phyloP scores from a whole-genome alignment of 352 stramenopile species.

The Elongisporangium prolatum region DNA sequence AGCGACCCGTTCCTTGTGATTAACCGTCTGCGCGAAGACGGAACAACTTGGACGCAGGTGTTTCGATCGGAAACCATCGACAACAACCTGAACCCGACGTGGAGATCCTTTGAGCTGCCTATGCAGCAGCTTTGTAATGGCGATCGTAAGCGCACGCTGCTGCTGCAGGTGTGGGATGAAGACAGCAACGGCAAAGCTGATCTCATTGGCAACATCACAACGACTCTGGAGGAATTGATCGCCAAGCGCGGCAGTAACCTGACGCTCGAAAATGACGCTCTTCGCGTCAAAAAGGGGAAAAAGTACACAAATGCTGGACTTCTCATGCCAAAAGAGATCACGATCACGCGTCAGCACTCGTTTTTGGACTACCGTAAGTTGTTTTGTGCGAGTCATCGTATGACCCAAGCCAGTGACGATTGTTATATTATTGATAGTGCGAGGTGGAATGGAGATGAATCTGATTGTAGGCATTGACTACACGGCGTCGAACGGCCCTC shows the following conservation, averaged over 20 bases:
- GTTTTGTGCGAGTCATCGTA: no score
- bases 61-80: constrained; percentile 64
- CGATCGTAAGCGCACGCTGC: constrained; percentile 57
- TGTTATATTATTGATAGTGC: constrained; percentile 18
- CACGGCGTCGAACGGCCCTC: constrained; percentile 60
- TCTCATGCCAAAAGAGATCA: constrained; percentile 29
- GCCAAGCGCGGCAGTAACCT: constrained; percentile 43
- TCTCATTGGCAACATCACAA: constrained; percentile 64
- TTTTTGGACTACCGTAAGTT: constrained; percentile 60
- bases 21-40: constrained; percentile 46
- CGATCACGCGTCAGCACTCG: constrained; percentile 38
- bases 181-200: constrained; percentile 59
- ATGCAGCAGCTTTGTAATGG: constrained; percentile 78
- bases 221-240: constrained; percentile 57
- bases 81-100: constrained; percentile 72
- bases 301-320: constrained; percentile 67
- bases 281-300: constrained; percentile 61
- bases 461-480: constrained; percentile 74
- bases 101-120: constrained; percentile 45
- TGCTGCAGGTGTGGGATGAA: constrained; percentile 81
- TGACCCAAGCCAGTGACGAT: no score
- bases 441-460: constrained; percentile 86
- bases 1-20: constrained; percentile 62
- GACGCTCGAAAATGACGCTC: constrained; percentile 47
- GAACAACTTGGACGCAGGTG: constrained; percentile 47